Percentiles rank a stretch among this genome's conserved stretches.
Evolutionary conservation across 139 green algal species (phyloP).

Genomic region (Volvox reticuliferus): DNA sequence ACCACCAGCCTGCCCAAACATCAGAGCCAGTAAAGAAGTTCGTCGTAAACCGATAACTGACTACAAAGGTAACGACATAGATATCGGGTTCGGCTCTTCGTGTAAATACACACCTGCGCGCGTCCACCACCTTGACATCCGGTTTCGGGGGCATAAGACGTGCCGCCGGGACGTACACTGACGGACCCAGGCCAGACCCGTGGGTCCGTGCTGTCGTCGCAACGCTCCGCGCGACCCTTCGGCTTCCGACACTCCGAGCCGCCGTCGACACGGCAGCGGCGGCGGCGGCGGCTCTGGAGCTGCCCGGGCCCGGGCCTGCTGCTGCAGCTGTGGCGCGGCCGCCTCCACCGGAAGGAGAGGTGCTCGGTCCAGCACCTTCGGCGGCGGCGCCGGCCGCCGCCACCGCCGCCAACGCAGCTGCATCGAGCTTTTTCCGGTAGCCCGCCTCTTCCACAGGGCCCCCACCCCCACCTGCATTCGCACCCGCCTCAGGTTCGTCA

Average conservation of each 20-base stretch:
- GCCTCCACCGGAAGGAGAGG: neutral
- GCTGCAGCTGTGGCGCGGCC: neutral
- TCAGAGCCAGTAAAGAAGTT: neutral
- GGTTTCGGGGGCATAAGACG: slow-evolving; percentile 40
- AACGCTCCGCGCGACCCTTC: slow-evolving; percentile 1
- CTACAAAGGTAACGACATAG: too few species aligned
- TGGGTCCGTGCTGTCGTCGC: neutral
- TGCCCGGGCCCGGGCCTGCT: slow-evolving; percentile 4
- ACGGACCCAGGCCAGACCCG: slow-evolving; percentile 25
- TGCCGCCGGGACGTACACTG: slow-evolving; percentile 28
- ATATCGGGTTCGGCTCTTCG: too few species aligned
- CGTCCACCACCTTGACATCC: slow-evolving; percentile 63
- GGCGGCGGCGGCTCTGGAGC: neutral
- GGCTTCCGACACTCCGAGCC: neutral
- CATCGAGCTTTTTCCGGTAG: neutral
- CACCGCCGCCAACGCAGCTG: neutral
- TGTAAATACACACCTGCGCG: slow-evolving; percentile 30
- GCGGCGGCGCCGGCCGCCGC: neutral
- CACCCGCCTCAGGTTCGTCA: neutral
- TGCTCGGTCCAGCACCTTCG: slow-evolving; percentile 4
- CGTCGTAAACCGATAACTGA: too few species aligned
- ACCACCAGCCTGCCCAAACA: slow-evolving; percentile 23
- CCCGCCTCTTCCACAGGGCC: neutral
- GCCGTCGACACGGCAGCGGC: neutral
- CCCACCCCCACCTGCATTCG: neutral